Evolutionary conservation across 108 stramenopile species (phyloP).

Genomic region (Cyclotella sp.): DNA sequence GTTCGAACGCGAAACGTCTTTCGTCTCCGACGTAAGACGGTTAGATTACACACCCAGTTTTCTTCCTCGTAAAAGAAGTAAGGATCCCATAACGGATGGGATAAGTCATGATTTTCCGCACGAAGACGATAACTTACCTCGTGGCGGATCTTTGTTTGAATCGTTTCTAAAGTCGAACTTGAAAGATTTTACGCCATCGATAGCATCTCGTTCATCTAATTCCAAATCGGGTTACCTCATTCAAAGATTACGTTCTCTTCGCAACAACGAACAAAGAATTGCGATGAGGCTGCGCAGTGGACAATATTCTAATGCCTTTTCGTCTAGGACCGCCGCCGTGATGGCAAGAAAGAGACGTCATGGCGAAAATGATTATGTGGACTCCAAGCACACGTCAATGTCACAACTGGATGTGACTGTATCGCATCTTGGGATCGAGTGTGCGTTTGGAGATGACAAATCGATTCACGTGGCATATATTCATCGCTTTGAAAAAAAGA

Average conservation of each 20-base stretch:
- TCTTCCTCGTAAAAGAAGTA: neutral
- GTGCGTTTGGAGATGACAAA: conserved; percentile 21
- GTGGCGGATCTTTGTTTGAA: neutral
- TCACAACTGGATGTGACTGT: conserved; percentile 47
- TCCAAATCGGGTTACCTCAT: conserved; percentile 27
- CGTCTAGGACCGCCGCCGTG: neutral
- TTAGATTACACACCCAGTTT: conserved; percentile 12
- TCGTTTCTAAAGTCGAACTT: neutral
- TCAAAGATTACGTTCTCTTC: conserved; percentile 32
- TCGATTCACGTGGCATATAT: conserved; percentile 29
- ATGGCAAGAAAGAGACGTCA: conserved; percentile 29
- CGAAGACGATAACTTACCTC: neutral
- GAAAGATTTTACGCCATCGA: neutral
- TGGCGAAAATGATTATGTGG: conserved; percentile 1
- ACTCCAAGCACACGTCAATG: conserved; percentile 17
- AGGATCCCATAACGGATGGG: neutral
- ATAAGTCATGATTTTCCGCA: neutral
- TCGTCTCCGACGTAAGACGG: neutral
- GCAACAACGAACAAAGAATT: conserved; percentile 30
- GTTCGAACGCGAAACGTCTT: neutral
- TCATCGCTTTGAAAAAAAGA: conserved; percentile 13
- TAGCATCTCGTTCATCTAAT: neutral
- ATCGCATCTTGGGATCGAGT: neutral
- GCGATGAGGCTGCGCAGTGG: conserved; percentile 36
- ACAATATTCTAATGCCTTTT: neutral